Conservation (phyloP, 208 protist genomes). For the Trypanosoma platydactyli region DNA sequence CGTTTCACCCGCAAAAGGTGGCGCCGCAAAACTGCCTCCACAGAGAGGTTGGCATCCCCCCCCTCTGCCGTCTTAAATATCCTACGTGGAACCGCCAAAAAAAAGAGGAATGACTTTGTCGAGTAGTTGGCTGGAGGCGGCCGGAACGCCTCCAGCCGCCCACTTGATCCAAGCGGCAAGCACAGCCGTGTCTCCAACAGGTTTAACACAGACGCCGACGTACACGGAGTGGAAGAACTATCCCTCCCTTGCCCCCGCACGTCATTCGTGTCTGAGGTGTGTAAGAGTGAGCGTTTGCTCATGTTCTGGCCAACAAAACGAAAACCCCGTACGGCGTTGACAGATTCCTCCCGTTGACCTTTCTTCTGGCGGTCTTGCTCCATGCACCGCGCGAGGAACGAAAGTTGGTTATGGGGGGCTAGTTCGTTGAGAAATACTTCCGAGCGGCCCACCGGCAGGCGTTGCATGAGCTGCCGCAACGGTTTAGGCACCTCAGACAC, state of each 20-base stretch:
- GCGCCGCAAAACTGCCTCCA: constrained; percentile 16
- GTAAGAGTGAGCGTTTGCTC: background rate
- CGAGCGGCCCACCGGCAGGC: constrained; percentile 20
- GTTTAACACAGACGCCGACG: background rate
- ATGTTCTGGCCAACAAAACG: background rate
- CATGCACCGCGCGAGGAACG: constrained; percentile 16
- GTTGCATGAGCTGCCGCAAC: constrained; percentile 21
- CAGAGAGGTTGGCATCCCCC: background rate
- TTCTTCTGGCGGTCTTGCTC: background rate
- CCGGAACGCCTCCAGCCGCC: constrained; percentile 17
- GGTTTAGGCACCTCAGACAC: background rate
- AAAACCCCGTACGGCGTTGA: background rate
- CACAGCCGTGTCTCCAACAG: background rate
- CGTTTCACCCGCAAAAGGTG: constrained; percentile 10
- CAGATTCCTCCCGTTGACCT: background rate
- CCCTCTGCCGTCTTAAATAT: background rate
- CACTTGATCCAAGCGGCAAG: constrained; percentile 5
- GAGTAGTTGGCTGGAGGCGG: constrained; percentile 2
- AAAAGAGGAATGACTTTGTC: constrained; percentile 9
- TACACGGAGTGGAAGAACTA: background rate
- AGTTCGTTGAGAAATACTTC: constrained; percentile 28
- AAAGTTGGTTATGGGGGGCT: constrained; percentile 8
- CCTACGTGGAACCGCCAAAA: constrained; percentile 9
- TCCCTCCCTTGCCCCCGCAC: background rate
- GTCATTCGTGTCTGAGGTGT: background rate